These are phyloP conservation scores for Alternaria alternata DNA, from an alignment of 2,329 filamentous ascomycete genomes.

Conservation along the genomic window DNA sequence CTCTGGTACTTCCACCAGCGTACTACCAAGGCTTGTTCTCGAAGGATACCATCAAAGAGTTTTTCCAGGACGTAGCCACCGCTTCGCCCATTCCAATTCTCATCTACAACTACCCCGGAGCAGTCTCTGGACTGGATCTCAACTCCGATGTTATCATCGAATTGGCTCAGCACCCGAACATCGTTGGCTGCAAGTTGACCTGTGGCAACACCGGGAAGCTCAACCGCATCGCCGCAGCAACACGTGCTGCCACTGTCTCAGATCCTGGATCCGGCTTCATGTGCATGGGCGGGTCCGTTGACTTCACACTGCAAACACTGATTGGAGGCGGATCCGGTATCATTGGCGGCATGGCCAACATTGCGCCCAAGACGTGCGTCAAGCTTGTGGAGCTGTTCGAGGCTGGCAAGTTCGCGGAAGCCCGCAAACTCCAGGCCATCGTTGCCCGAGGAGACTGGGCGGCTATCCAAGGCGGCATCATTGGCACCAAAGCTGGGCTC, in stretches of 20 bases:
- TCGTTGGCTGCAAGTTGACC: conserved; percentile 73
- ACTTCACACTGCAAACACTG: conserved; percentile 76
- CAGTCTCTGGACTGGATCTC: conserved; percentile 69
- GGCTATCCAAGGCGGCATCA: conserved; percentile 72
- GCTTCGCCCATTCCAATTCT: conserved; percentile 70
- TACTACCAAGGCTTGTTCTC: conserved; percentile 77
- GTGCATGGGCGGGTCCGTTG: conserved; percentile 75
- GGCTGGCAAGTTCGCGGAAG: conserved; percentile 67
- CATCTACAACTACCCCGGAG: conserved; percentile 75
- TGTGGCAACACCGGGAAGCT: conserved; percentile 76
- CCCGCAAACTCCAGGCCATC: conserved; percentile 69
- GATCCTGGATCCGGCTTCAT: conserved; percentile 65
- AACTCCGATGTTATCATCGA: conserved; percentile 69
- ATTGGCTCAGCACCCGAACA: conserved; percentile 69
- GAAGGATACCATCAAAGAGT: conserved; percentile 66
- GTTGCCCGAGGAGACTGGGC: conserved; percentile 74
- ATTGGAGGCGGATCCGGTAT: conserved; percentile 75
- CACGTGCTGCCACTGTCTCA: conserved; percentile 49
- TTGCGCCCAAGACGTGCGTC: conserved; percentile 72
- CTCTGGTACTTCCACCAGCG: conserved; percentile 76
- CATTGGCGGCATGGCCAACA: conserved; percentile 75
- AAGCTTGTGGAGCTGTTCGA: conserved; percentile 68
- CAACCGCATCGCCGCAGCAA: conserved; percentile 65
- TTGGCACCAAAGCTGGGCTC: conserved; percentile 73
- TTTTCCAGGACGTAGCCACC: conserved; percentile 71